These are phyloP conservation scores for Musa beccarii DNA, from an alignment of 176 grass and related monocot genomes.

Conservation along the genomic window DNA sequence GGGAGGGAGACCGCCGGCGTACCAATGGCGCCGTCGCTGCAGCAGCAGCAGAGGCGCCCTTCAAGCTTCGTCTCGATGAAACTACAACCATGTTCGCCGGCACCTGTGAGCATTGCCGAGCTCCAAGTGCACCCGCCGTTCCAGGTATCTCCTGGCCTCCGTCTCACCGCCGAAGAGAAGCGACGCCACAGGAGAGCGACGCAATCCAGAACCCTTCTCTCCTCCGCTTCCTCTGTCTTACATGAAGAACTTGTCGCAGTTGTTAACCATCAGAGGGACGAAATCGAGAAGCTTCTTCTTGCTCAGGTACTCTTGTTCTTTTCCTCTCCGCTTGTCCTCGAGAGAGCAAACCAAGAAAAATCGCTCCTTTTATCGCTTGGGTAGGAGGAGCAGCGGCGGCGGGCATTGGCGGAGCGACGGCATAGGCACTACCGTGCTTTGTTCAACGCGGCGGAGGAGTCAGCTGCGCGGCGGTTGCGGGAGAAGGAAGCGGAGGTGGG, in stretches of 20 bases:
- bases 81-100: no score
- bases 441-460: slow-evolving; percentile 27
- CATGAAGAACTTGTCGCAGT: slow-evolving; percentile 33
- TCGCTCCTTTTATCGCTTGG: neutral
- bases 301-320: slow-evolving; percentile 31
- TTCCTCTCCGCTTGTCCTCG: neutral
- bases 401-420: slow-evolving; percentile 31
- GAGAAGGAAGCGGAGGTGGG: slow-evolving; percentile 54
- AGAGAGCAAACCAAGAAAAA: neutral
- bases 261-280: slow-evolving; percentile 37
- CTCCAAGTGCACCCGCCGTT: neutral
- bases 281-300: slow-evolving; percentile 53
- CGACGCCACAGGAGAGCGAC: neutral
- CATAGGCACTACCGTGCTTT: slow-evolving; percentile 38
- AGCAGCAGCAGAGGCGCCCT: no score
- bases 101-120: no score
- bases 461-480: slow-evolving; percentile 32
- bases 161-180: neutral
- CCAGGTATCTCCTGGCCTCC: neutral
- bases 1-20: no score
- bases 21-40: no score
- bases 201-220: neutral
- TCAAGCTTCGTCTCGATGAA: no score
- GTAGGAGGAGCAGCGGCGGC: slow-evolving; percentile 52
- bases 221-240: slow-evolving; percentile 36